Conservation (phyloP, 2,329 filamentous ascomycete species). For the Gnomoniopsis smithogilvyi region DNA sequence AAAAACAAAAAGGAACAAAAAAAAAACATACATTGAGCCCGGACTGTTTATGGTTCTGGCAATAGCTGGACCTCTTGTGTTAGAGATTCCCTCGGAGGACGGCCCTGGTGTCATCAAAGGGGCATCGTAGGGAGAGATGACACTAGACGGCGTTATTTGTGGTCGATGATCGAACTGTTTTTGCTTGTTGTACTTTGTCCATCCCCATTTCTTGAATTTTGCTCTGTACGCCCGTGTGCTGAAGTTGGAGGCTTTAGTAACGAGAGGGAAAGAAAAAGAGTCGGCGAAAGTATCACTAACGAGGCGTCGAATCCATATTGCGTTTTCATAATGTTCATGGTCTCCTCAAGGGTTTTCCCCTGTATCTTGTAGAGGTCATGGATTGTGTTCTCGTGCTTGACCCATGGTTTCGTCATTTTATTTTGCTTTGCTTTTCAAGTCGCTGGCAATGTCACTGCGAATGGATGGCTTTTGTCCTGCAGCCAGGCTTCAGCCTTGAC, state of each 20-base stretch:
- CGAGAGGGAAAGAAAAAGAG: not conserved
- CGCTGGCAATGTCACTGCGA: not conserved
- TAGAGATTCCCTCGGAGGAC: not conserved
- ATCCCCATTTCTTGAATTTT: slow-evolving; percentile 42
- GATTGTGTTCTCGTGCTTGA: slow-evolving; percentile 33
- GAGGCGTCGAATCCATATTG: slow-evolving; percentile 39
- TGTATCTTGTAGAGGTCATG: slow-evolving; percentile 37
- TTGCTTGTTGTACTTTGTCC: slow-evolving; percentile 42
- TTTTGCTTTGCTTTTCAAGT: not conserved
- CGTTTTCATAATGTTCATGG: slow-evolving; percentile 36
- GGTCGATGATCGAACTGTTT: not conserved
- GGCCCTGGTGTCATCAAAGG: not conserved
- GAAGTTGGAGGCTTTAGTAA: not conserved
- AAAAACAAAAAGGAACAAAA: no score
- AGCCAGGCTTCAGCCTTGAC: not conserved
- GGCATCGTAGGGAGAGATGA: not conserved
- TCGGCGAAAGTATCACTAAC: slow-evolving; percentile 26
- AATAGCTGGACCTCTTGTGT: not conserved
- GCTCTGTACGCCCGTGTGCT: slow-evolving; percentile 46
- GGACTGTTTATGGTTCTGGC: not conserved
- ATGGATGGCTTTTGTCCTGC: not conserved
- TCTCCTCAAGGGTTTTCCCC: slow-evolving; percentile 36
- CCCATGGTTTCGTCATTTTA: slow-evolving; percentile 45
- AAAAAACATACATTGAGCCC: not conserved
- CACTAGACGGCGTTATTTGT: not conserved